Evolutionary conservation across 805 yeast species (phyloP).

Genomic region (Maudiozyma barnettii): DNA sequence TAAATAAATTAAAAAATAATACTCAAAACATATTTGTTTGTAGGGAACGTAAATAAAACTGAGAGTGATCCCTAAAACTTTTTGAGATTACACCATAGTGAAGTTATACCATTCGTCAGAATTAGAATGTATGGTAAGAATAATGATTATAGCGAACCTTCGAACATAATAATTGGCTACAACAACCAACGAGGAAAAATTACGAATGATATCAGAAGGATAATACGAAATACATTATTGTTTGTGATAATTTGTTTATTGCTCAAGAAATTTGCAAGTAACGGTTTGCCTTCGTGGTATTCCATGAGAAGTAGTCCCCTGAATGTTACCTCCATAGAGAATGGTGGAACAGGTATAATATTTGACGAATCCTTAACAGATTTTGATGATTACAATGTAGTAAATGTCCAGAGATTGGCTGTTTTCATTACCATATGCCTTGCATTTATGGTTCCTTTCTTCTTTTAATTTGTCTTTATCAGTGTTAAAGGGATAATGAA

Average conservation of each 20-base stretch:
- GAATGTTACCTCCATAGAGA: not conserved
- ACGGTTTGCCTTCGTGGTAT: not conserved
- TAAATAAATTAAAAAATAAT: too few relatives aligned
- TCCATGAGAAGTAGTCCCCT: not conserved
- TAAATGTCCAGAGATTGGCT: slow-evolving; percentile 12
- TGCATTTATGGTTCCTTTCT: slow-evolving; percentile 1
- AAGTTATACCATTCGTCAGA: too few relatives aligned
- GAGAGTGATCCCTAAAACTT: too few relatives aligned
- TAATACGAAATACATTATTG: not conserved
- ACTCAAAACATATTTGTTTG: too few relatives aligned
- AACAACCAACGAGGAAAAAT: not conserved
- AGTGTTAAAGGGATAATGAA: too few relatives aligned
- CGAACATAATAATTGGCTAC: not conserved
- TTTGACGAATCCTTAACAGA: slow-evolving; percentile 12
- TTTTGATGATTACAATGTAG: slow-evolving; percentile 20
- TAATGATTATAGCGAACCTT: not conserved
- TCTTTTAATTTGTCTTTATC: not conserved
- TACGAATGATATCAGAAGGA: not conserved
- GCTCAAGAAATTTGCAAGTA: not conserved
- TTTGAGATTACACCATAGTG: too few relatives aligned
- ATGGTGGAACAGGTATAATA: slow-evolving; percentile 3
- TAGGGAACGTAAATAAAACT: too few relatives aligned
- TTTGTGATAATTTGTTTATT: not conserved
- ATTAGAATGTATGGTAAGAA: not conserved
- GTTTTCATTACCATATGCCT: slow-evolving; percentile 9